Conservation (phyloP, 768 basidiomycete species). For the Suillus subalutaceus region DNA sequence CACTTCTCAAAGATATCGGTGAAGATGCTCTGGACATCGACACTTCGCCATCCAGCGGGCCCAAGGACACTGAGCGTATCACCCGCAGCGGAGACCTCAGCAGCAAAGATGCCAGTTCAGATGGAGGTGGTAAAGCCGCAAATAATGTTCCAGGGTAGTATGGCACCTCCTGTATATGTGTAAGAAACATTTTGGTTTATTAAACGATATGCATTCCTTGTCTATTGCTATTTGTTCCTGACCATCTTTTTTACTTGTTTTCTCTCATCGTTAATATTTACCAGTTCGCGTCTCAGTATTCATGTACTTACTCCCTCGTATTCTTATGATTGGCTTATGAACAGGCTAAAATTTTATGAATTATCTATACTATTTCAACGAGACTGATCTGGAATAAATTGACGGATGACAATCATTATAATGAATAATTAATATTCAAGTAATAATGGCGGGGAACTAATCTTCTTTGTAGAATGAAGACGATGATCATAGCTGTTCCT, state of each 20-base stretch:
- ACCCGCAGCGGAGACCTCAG: slow-evolving; percentile 5
- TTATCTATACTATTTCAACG: neutral
- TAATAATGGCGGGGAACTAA: neutral
- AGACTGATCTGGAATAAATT: neutral
- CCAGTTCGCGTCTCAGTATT: too few species aligned
- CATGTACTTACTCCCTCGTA: neutral
- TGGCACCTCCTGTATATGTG: neutral
- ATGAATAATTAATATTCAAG: neutral
- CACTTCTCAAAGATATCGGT: slow-evolving; percentile 14
- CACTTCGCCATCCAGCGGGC: neutral
- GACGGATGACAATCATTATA: neutral
- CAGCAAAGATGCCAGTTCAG: slow-evolving; percentile 5
- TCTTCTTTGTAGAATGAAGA: neutral
- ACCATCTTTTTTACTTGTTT: neutral
- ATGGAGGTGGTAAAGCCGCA: neutral
- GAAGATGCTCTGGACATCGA: slow-evolving; percentile 23
- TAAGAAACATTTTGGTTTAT: slow-evolving; percentile 1
- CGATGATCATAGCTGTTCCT: neutral
- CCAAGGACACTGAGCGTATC: neutral
- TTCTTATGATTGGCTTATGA: neutral
- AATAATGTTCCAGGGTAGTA: slow-evolving; percentile 3
- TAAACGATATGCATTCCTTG: slow-evolving; percentile 3
- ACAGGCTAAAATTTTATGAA: too few species aligned
- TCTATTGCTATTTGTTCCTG: slow-evolving; percentile 9
- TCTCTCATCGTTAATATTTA: neutral